Percentiles rank a stretch among this genome's conserved stretches.
Conservation (phyloP, 768 basidiomycete species). For the Serendipita sp. region DNA sequence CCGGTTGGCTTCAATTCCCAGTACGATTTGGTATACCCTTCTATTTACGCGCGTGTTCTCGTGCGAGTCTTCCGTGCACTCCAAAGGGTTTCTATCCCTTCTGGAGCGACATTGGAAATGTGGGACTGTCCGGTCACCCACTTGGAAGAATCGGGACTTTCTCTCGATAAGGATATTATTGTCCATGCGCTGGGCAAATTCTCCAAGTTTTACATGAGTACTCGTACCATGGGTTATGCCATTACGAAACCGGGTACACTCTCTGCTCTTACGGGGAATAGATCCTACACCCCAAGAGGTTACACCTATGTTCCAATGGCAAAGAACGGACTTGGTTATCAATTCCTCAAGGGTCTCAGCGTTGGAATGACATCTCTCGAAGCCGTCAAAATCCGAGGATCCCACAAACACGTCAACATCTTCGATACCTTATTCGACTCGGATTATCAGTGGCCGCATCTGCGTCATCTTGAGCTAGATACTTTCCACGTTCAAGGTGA, state of each 20-base stretch:
- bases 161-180: neutral
- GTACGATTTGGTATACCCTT: conserved; percentile 1
- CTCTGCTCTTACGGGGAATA: neutral
- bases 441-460: neutral
- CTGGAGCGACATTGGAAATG: neutral
- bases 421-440: neutral
- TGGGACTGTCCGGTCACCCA: neutral
- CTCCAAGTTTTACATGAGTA: neutral
- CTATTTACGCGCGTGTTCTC: neutral
- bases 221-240: neutral
- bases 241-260: neutral
- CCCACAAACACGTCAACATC: neutral
- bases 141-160: neutral
- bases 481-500: neutral
- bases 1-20: neutral
- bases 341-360: neutral
- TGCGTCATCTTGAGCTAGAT: neutral
- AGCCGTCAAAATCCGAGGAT: neutral
- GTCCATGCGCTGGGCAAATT: neutral
- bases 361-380: neutral
- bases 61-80: neutral
- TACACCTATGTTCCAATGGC: neutral
- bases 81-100: neutral
- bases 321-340: neutral
- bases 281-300: neutral